These are phyloP conservation scores for Asterophora lycoperdoides DNA, from an alignment of 768 basidiomycete species.

Conservation along the genomic window DNA sequence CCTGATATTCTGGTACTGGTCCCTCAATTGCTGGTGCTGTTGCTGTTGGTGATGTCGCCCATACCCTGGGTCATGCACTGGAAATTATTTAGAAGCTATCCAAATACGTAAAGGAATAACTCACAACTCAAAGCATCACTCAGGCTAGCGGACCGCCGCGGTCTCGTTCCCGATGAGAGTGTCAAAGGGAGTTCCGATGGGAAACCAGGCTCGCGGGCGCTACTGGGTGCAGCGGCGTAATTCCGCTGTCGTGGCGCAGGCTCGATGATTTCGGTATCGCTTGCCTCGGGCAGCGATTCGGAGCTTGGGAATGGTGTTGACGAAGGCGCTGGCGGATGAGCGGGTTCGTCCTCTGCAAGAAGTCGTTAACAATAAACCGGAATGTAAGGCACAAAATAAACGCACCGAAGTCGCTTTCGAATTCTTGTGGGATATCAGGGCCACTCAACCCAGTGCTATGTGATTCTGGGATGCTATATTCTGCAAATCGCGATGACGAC, in stretches of 20 bases:
- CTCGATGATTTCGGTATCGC: constrained; percentile 31
- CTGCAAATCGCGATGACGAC: constrained; percentile 17
- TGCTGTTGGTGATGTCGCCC: constrained; percentile 18
- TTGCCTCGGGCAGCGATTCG: constrained; percentile 13
- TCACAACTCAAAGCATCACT: constrained; percentile 55
- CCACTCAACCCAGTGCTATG: constrained; percentile 39
- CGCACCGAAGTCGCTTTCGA: constrained; percentile 40
- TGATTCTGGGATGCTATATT: constrained; percentile 16
- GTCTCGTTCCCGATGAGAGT: constrained; percentile 47
- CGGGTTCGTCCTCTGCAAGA: constrained; percentile 18
- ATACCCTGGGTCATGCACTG: constrained; percentile 30
- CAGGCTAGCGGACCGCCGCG: constrained; percentile 72
- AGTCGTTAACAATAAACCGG: constrained; percentile 2
- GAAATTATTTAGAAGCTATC: not conserved
- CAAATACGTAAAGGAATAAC: constrained; percentile 11
- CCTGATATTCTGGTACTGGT: constrained; percentile 30
- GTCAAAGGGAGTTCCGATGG: constrained; percentile 23
- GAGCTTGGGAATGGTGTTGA: constrained; percentile 21
- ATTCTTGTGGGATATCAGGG: constrained; percentile 19
- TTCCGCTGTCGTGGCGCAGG: constrained; percentile 23
- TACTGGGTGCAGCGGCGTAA: constrained; percentile 26
- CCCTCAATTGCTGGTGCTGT: constrained; percentile 36
- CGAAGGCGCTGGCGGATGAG: constrained; percentile 8
- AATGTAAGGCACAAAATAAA: not conserved
- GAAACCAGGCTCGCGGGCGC: constrained; percentile 12